phyloP scores from a whole-genome alignment of 148 eudicot genomes.

The Amaranthus palmeri region DNA sequence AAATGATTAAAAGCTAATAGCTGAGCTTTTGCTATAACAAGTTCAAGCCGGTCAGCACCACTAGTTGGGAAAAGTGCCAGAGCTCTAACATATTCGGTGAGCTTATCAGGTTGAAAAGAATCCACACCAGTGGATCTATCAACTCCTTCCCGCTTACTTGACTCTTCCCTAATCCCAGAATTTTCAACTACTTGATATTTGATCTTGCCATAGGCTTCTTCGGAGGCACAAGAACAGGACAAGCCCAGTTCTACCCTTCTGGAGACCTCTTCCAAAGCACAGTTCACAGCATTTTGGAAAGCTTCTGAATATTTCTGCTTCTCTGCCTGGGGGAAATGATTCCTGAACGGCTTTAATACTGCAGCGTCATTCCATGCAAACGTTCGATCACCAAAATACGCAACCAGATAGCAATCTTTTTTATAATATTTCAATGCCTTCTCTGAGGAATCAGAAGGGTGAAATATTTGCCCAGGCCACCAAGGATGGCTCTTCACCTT shows the following conservation, averaged over 20 bases:
- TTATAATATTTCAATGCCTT: slow-evolving; percentile 68
- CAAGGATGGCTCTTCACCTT: slow-evolving; percentile 93
- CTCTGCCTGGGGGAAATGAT: slow-evolving; percentile 67
- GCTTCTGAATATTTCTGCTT: slow-evolving; percentile 71
- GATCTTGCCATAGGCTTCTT: slow-evolving; percentile 43
- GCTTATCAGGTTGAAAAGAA: slow-evolving; percentile 61
- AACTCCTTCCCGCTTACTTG: slow-evolving; percentile 48
- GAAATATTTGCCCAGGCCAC: slow-evolving; percentile 98
- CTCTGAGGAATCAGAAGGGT: slow-evolving; percentile 79
- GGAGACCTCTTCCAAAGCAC: slow-evolving; percentile 79
- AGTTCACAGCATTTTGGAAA: slow-evolving; percentile 68
- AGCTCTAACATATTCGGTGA: slow-evolving; percentile 46
- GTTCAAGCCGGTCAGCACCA: slow-evolving; percentile 49
- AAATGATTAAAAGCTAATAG: slow-evolving; percentile 54
- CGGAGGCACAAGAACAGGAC: slow-evolving; percentile 67
- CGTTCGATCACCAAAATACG: slow-evolving; percentile 85
- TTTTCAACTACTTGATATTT: slow-evolving; percentile 69
- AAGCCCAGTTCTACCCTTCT: slow-evolving; percentile 76
- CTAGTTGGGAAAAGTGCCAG: slow-evolving; percentile 54
- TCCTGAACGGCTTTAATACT: slow-evolving; percentile 61
- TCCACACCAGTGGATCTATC: slow-evolving; percentile 39
- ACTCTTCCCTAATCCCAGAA: slow-evolving; percentile 59
- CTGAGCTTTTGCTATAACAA: slow-evolving; percentile 70
- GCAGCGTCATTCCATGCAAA: slow-evolving; percentile 90
- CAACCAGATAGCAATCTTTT: slow-evolving; percentile 79